These are phyloP conservation scores for Novymonas esmeraldas DNA, from an alignment of 208 protist species.

Conservation along the genomic window DNA sequence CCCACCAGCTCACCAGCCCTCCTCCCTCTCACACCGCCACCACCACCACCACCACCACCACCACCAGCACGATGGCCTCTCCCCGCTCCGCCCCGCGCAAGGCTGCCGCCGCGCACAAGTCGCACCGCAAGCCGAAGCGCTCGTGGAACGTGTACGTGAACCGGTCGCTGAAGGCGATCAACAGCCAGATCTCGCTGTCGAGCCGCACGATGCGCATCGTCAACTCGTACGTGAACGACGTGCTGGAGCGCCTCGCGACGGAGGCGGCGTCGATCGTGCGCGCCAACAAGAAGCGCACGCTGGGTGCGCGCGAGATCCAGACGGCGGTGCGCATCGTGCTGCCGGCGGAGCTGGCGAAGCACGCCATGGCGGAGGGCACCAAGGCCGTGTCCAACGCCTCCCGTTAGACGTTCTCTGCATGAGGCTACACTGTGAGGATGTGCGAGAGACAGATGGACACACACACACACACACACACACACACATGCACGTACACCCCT, in stretches of 20 bases:
- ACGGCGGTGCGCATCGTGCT: slow-evolving; percentile 97
- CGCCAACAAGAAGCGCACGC: slow-evolving; percentile 96
- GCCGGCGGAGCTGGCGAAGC: slow-evolving; percentile 98
- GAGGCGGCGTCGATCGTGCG: slow-evolving; percentile 94
- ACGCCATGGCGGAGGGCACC: slow-evolving; percentile 98
- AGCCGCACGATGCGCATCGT: slow-evolving; percentile 97
- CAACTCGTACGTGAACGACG: slow-evolving; percentile 98
- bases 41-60: not conserved
- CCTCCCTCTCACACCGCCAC: no score
- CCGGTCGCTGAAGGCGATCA: slow-evolving; percentile 96
- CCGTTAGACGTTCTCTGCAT: no score
- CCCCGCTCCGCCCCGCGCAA: slow-evolving; percentile 47
- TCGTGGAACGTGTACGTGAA: slow-evolving; percentile 90
- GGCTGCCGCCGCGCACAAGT: slow-evolving; percentile 28
- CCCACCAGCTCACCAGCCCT: no score
- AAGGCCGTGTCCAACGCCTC: slow-evolving; percentile 95
- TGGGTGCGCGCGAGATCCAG: slow-evolving; percentile 96
- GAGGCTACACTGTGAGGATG: no score
- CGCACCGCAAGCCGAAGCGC: slow-evolving; percentile 74
- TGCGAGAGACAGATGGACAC: no score
- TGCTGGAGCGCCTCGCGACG: slow-evolving; percentile 96
- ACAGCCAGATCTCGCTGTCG: slow-evolving; percentile 96
- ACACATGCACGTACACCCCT: no score
- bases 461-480: no score
- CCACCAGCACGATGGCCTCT: slow-evolving; percentile 45